Base-by-base conservation (phyloP, 768 basidiomycete species). In the Phanerochaete sordida region DNA sequence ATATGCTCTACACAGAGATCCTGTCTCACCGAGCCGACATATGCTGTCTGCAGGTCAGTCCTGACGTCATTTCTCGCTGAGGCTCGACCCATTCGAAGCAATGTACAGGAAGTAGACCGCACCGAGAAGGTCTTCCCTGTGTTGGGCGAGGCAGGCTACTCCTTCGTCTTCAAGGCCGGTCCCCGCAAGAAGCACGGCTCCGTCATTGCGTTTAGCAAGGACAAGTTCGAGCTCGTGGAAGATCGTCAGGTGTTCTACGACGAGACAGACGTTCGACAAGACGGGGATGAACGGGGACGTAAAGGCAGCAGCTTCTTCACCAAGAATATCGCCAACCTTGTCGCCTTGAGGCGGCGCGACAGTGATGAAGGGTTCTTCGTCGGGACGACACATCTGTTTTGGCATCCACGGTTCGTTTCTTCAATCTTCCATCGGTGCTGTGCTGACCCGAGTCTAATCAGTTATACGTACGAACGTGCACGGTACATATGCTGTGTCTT, bases 351-450 rank as follows among this genome's bases (percentile, higher is more conserved):
- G 64, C 75, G 74, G 47, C 70, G 74, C 6, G 73, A 72, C 9
- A 65, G 76, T 16, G 66, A 68, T 7, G 73, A 77, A 39, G 92
- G 94, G 3, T 72, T 93, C 33, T 75, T 96, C 43, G 75, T 95
- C 15, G 92, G 85, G 2, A 97, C 95, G 0, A 95, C 95, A 0
- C 95, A 98, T 75, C 76, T 96, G 24, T 98, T 97, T 72, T 98
- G 95, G 95, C 94, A 96, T 73, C 94, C 94, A 5, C 82, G 81
- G 86, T 93, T 73, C 59, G 82, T 76, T 12, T 51, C 3, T 63
- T 43, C 19, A 13, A 19, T 12, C 39, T 19, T 43, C 39, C 19
- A 19, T 43, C 45, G n/a, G 35, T n/a, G 23, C 5, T 56, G 13
- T 12, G 26, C 19, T 6, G 4, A 24, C 6, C 28, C 24, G 7